A percentile compares a stretch with the other conserved stretches of the same genome.
These are phyloP conservation scores for Colletotrichum kahawae DNA, from an alignment of 2,329 filamentous ascomycete species.

Conservation along the genomic window DNA sequence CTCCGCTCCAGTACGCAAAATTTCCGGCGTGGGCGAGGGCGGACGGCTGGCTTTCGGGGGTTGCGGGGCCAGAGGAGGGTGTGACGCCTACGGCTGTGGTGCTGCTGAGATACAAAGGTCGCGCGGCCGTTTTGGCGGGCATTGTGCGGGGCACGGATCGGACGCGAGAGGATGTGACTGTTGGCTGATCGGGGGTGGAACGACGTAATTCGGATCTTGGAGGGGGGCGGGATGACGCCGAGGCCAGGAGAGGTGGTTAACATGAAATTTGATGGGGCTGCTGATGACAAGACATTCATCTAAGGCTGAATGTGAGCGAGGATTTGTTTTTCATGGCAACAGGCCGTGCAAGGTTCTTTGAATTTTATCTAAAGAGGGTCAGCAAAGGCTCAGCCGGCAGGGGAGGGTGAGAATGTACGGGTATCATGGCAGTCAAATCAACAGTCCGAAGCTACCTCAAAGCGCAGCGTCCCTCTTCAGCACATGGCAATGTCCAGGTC, in stretches of 20 bases:
- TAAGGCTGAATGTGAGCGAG: neutral
- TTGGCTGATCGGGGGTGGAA: neutral
- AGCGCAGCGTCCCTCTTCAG: neutral
- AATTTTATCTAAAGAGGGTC: neutral
- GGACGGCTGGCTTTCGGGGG: neutral
- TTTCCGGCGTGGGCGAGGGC: neutral
- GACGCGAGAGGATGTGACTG: neutral
- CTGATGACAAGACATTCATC: neutral
- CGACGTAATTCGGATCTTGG: neutral
- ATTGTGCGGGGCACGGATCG: neutral
- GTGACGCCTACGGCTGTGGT: neutral
- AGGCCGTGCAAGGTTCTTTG: neutral
- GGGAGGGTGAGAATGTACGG: neutral
- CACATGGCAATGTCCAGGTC: neutral
- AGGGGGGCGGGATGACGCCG: neutral
- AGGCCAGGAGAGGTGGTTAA: neutral
- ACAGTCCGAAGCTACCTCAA: neutral
- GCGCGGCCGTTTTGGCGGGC: neutral
- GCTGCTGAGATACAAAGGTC: neutral
- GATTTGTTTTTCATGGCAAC: neutral
- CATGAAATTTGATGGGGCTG: neutral
- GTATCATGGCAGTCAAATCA: neutral
- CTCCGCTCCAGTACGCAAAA: too few relatives aligned
- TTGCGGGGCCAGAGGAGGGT: neutral
- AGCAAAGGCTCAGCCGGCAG: neutral